These are phyloP conservation scores for Acanthamoeba lenticulata DNA, from an alignment of 208 protist genomes.

Conservation along the genomic window DNA sequence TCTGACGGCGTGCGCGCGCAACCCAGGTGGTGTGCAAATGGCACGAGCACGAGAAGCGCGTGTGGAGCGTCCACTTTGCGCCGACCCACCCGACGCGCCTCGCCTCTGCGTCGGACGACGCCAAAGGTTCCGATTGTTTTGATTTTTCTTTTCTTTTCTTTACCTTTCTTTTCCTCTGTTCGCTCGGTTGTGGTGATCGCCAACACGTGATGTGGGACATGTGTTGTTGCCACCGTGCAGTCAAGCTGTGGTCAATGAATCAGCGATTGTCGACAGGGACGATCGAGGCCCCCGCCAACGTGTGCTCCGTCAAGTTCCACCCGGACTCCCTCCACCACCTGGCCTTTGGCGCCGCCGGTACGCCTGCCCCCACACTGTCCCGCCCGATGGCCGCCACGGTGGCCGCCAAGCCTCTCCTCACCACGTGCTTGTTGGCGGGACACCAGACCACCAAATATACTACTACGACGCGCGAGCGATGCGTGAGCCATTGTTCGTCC, in stretches of 20 bases:
- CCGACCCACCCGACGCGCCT: constrained; percentile 65
- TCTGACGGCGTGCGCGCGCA: background rate
- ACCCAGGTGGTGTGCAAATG: constrained; percentile 18
- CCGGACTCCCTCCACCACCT: constrained; percentile 68
- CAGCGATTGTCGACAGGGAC: constrained; percentile 51
- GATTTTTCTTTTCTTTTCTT: background rate
- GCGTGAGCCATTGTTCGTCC: constrained; percentile 48
- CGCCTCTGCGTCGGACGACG: constrained; percentile 75
- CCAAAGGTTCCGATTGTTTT: constrained; percentile 33
- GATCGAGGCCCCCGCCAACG: constrained; percentile 75
- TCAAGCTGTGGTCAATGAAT: constrained; percentile 78
- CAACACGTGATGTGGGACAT: too few species aligned
- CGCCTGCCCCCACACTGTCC: background rate
- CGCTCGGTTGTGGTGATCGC: too few species aligned
- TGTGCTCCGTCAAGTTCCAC: constrained; percentile 79
- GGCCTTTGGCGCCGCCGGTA: constrained; percentile 74
- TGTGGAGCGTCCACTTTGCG: constrained; percentile 78
- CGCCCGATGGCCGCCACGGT: background rate
- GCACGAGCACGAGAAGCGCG: constrained; percentile 78
- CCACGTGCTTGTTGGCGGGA: background rate
- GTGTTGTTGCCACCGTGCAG: background rate
- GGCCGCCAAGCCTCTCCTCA: background rate
- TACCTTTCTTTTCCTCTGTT: background rate
- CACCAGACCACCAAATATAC: constrained; percentile 73
- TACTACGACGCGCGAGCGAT: constrained; percentile 74